Percentiles rank a stretch among this genome's conserved stretches.
Evolutionary conservation across 345 rosid species (phyloP).

Genomic region (Ceriops tagal): DNA sequence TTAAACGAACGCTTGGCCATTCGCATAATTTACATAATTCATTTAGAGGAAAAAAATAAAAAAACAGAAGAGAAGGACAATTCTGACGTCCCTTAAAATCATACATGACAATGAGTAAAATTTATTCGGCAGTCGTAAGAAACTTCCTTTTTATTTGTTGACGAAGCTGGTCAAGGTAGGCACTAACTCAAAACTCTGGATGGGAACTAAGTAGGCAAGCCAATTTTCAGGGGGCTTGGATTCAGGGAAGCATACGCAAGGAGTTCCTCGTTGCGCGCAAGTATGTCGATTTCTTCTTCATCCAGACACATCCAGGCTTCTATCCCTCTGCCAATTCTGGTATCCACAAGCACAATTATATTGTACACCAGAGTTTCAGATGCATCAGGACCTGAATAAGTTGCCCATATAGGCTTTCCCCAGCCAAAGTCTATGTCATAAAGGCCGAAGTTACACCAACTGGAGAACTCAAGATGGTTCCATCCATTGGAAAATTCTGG

Average conservation of each 20-base stretch:
- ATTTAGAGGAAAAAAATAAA: too few species aligned
- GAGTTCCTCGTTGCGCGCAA: constrained; percentile 3
- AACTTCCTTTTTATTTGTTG: too few species aligned
- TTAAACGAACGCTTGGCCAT: too few species aligned
- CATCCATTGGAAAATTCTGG: background rate
- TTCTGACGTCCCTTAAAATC: too few species aligned
- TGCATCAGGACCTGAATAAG: background rate
- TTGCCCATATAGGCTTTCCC: constrained; percentile 27
- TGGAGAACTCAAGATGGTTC: constrained; percentile 17
- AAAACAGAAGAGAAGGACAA: too few species aligned
- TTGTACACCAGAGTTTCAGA: background rate
- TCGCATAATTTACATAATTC: too few species aligned
- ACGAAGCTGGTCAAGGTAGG: too few species aligned
- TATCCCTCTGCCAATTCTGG: constrained; percentile 6
- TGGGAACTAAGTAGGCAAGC: background rate
- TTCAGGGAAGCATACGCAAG: constrained; percentile 17
- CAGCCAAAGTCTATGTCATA: constrained; percentile 31
- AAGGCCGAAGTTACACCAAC: constrained; percentile 22
- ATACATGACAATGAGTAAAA: too few species aligned
- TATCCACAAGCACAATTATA: background rate
- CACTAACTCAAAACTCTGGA: too few species aligned
- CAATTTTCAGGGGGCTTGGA: constrained; percentile 8
- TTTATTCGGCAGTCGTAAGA: too few species aligned
- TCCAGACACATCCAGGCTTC: constrained; percentile 26
- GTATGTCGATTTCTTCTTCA: constrained; percentile 6